A percentile compares a stretch with the other conserved stretches of the same genome.
Evolutionary conservation across 2,329 filamentous ascomycete genomes (phyloP).

Genomic region (Epicoccum nigrum): DNA sequence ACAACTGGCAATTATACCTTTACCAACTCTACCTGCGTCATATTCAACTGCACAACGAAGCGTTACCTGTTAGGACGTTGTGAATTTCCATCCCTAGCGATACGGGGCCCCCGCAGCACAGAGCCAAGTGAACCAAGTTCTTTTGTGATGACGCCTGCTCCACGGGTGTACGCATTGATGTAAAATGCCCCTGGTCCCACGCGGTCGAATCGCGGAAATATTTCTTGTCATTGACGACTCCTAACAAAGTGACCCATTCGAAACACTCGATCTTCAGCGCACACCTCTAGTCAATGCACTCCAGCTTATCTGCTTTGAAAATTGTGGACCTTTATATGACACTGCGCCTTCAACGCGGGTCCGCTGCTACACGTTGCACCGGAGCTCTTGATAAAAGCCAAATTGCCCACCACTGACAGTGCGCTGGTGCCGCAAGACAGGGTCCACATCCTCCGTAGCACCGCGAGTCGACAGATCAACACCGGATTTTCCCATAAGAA

Average conservation of each 20-base stretch:
- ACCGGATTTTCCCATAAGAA: slow-evolving; percentile 39
- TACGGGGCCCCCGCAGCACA: slow-evolving; percentile 7
- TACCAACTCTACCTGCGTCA: slow-evolving; percentile 12
- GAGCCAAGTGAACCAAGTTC: slow-evolving; percentile 11
- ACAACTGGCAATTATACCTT: background rate
- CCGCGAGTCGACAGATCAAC: slow-evolving; percentile 41
- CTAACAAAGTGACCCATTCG: slow-evolving; percentile 11
- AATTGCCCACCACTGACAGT: slow-evolving; percentile 27
- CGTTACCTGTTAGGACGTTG: slow-evolving; percentile 15
- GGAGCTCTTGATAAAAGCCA: slow-evolving; percentile 25
- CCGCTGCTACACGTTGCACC: slow-evolving; percentile 36
- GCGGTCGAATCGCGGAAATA: slow-evolving; percentile 2
- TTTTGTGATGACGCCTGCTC: slow-evolving; percentile 13
- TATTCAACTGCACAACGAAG: slow-evolving; percentile 14
- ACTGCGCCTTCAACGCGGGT: slow-evolving; percentile 31
- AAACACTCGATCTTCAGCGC: slow-evolving; percentile 12
- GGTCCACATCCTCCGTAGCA: slow-evolving; percentile 35
- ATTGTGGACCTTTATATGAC: slow-evolving; percentile 25
- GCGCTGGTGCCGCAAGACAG: slow-evolving; percentile 20
- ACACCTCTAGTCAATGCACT: slow-evolving; percentile 24
- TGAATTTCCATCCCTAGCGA: slow-evolving; percentile 11
- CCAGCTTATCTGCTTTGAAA: slow-evolving; percentile 28
- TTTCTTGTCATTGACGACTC: slow-evolving; percentile 6
- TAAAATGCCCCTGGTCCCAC: slow-evolving; percentile 9
- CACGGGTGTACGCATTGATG: background rate